Conservation (phyloP, 2,329 filamentous ascomycete genomes). For the Plenodomus lindquistii region DNA sequence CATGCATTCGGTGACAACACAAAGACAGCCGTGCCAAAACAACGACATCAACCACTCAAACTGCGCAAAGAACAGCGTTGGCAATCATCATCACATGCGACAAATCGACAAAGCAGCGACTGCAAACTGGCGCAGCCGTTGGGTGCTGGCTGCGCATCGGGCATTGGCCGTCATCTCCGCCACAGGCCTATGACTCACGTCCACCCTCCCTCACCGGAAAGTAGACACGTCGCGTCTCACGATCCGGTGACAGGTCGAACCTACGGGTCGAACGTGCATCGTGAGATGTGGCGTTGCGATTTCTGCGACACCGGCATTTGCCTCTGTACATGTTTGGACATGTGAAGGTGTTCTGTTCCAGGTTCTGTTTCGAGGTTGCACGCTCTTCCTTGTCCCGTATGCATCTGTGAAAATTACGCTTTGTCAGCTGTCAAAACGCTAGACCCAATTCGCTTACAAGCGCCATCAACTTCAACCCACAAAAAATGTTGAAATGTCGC, state of each 20-base stretch:
- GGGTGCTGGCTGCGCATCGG: background rate
- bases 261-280: background rate
- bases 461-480: background rate
- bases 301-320: background rate
- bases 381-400: background rate
- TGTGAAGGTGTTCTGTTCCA: background rate
- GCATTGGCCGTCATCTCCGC: slow-evolving; percentile 7
- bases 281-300: background rate
- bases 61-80: slow-evolving; percentile 6
- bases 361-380: background rate
- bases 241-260: background rate
- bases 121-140: slow-evolving; percentile 1
- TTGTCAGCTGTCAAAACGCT: background rate
- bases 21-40: slow-evolving; percentile 2
- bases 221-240: slow-evolving; percentile 16
- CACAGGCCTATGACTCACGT: slow-evolving; percentile 26
- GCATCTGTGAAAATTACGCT: background rate
- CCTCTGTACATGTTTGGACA: background rate
- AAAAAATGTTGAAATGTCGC: background rate
- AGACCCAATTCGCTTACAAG: background rate
- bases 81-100: slow-evolving; percentile 1
- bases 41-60: slow-evolving; percentile 13
- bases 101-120: slow-evolving; percentile 12
- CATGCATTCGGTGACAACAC: slow-evolving; percentile 10
- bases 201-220: slow-evolving; percentile 19